Evolutionary conservation across 176 grass and related monocot genomes (phyloP).

Genomic region (Raddia distichophylla): DNA sequence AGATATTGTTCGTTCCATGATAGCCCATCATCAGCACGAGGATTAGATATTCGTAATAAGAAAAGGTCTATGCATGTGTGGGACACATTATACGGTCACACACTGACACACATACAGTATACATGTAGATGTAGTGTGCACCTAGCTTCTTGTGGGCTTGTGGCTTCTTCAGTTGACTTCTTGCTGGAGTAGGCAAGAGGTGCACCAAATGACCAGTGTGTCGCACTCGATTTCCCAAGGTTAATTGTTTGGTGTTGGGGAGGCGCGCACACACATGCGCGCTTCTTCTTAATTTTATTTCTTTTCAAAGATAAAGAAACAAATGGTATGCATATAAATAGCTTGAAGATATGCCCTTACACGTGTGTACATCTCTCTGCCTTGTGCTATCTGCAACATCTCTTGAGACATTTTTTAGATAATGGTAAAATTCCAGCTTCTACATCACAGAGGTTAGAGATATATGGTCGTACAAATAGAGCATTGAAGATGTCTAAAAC

Average conservation of each 20-base stretch:
- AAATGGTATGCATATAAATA: background rate
- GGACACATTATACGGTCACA: background rate
- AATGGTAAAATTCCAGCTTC: too few relatives aligned
- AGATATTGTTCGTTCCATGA: conserved; percentile 39
- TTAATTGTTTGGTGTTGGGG: background rate
- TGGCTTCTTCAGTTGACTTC: background rate
- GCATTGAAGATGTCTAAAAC: too few relatives aligned
- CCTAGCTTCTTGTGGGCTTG: background rate
- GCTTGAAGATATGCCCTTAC: background rate
- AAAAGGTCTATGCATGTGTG: background rate
- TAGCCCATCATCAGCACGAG: background rate
- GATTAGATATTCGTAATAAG: background rate
- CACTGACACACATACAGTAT: too few relatives aligned
- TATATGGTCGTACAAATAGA: too few relatives aligned
- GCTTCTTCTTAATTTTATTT: background rate
- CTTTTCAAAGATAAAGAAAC: too few relatives aligned
- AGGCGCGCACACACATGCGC: background rate
- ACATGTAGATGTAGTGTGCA: background rate
- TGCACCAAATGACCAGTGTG: background rate
- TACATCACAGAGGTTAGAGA: too few relatives aligned
- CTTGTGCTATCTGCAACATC: too few relatives aligned
- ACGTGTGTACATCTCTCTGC: background rate
- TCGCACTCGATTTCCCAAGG: background rate
- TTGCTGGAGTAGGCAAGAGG: background rate
- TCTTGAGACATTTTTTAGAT: too few relatives aligned